A percentile compares a stretch with the other conserved stretches of the same genome.
phyloP scores from a whole-genome alignment of 352 stramenopile species.

The Pythium sukuiense region DNA sequence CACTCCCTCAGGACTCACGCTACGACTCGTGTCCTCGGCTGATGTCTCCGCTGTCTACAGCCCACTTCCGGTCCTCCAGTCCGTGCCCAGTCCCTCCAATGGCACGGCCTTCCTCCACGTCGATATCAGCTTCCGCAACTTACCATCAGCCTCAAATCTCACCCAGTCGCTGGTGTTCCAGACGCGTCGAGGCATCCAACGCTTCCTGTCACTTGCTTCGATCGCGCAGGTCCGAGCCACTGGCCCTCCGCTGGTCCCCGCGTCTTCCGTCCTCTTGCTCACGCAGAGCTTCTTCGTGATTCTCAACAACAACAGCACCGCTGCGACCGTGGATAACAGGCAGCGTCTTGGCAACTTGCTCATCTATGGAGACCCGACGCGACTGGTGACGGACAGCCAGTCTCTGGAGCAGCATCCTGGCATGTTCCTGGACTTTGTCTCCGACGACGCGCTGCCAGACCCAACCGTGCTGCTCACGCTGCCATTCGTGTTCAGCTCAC shows the following conservation, averaged over 20 bases:
- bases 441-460: constrained; percentile 17
- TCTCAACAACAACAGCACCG: constrained; percentile 22
- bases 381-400: constrained; percentile 11
- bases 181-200: constrained; percentile 40
- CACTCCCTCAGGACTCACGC: background rate
- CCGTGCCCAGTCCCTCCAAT: background rate
- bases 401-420: constrained; percentile 14
- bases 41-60: background rate
- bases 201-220: constrained; percentile 39
- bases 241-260: constrained; percentile 28
- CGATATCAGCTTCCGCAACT: constrained; percentile 44
- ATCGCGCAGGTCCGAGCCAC: constrained; percentile 26
- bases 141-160: constrained; percentile 37
- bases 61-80: constrained; percentile 1
- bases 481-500: constrained; percentile 48
- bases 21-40: background rate
- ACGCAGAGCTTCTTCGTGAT: constrained; percentile 43
- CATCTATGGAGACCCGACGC: constrained; percentile 43
- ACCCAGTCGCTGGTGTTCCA: constrained; percentile 44
- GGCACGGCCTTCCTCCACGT: constrained; percentile 35
- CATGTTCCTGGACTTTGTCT: constrained; percentile 55
- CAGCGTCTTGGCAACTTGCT: constrained; percentile 43
- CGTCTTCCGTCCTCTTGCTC: constrained; percentile 40
- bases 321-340: constrained; percentile 23
- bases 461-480: constrained; percentile 29